phyloP scores from a whole-genome alignment of 495 filamentous ascomycete genomes.

The Penicillium argentinense region DNA sequence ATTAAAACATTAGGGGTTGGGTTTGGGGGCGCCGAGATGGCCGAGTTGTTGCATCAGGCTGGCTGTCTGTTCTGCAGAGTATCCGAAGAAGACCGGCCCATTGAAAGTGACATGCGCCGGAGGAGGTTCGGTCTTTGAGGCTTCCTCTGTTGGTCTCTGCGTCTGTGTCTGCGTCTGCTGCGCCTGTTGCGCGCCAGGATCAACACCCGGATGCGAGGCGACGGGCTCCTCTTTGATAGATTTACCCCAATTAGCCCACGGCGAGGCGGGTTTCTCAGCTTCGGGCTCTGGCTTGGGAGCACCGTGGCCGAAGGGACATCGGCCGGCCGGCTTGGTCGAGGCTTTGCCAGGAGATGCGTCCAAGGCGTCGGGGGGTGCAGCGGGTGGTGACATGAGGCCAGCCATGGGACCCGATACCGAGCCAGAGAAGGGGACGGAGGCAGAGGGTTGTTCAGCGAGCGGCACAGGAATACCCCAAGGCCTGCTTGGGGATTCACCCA shows the following conservation, averaged over 20 bases:
- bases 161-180: not conserved
- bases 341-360: conserved; percentile 10
- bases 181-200: too few relatives aligned
- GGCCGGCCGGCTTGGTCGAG: conserved; percentile 31
- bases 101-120: conserved; percentile 72
- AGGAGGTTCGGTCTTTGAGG: conserved; percentile 15
- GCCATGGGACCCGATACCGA: conserved; percentile 22
- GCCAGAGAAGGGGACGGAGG: conserved; percentile 25
- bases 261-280: not conserved
- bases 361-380: conserved; percentile 12
- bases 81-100: conserved; percentile 87
- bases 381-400: conserved; percentile 17
- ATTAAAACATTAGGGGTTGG: conserved; percentile 2
- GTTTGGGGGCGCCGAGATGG: conserved; percentile 1
- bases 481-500: conserved; percentile 85
- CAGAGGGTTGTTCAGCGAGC: conserved; percentile 36
- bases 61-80: conserved; percentile 75
- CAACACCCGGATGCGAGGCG: too few relatives aligned
- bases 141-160: not conserved
- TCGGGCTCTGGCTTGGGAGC: conserved; percentile 23
- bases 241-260: conserved; percentile 12
- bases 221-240: conserved; percentile 8
- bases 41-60: conserved; percentile 61
- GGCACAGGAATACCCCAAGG: conserved; percentile 90
- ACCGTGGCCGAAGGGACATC: conserved; percentile 53